phyloP scores from a whole-genome alignment of 106 monocot genomes.

The Dactylorhiza incarnata region DNA sequence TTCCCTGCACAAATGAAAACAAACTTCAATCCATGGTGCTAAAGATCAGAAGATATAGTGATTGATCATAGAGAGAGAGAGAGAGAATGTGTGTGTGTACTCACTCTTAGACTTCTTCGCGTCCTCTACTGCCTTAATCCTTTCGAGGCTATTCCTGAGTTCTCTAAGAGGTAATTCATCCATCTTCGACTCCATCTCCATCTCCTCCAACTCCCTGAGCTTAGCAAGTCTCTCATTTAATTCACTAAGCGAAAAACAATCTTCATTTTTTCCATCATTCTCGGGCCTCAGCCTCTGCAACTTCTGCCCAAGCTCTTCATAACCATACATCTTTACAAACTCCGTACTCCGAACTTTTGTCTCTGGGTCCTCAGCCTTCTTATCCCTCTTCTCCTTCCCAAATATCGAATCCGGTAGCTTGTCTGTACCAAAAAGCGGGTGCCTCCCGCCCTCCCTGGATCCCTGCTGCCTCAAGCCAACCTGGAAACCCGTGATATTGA shows the following conservation, averaged over 20 bases:
- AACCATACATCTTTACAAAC: constrained; percentile 50
- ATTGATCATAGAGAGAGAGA: neutral
- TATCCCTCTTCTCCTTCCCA: constrained; percentile 47
- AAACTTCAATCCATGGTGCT: neutral
- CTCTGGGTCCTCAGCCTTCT: constrained; percentile 26
- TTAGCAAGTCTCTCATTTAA: constrained; percentile 67
- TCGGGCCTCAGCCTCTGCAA: constrained; percentile 45
- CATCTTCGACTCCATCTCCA: constrained; percentile 26
- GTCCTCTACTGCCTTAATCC: constrained; percentile 17
- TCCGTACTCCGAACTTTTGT: constrained; percentile 28
- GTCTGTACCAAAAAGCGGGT: neutral
- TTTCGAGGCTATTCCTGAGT: constrained; percentile 37
- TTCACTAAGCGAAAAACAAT: constrained; percentile 62
- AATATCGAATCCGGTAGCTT: constrained; percentile 60
- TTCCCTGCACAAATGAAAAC: constrained; percentile 34
- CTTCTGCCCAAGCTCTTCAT: constrained; percentile 81
- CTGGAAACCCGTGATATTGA: constrained; percentile 20
- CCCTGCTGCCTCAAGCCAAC: constrained; percentile 15
- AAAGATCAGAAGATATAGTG: neutral
- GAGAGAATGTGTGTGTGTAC: neutral
- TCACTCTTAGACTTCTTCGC: constrained; percentile 20
- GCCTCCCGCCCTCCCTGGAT: neutral
- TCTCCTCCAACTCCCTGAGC: constrained; percentile 72
- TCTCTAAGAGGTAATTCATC: constrained; percentile 18
- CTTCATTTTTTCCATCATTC: constrained; percentile 20